These are phyloP conservation scores for Synchytrium microbalum DNA, from an alignment of 371 early-diverging fungal species.

Conservation along the genomic window DNA sequence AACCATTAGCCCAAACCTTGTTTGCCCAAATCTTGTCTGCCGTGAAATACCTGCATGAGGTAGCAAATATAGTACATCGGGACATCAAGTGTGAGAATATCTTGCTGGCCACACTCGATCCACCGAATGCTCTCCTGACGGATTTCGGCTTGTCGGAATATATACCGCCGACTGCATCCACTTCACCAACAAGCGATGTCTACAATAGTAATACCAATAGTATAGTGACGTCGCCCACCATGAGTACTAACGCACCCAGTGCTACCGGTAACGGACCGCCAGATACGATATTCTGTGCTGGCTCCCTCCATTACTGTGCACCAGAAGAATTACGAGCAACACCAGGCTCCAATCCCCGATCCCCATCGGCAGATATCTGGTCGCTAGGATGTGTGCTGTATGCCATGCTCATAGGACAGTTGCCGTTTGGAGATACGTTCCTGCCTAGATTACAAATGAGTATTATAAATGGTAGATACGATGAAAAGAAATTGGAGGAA, in stretches of 20 bases:
- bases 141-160: slow-evolving; percentile 83
- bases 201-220: neutral
- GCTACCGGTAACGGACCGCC: neutral
- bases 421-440: slow-evolving; percentile 74
- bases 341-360: slow-evolving; percentile 9
- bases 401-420: slow-evolving; percentile 56
- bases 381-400: slow-evolving; percentile 71
- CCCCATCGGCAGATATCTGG: slow-evolving; percentile 63
- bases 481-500: slow-evolving; percentile 16
- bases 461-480: slow-evolving; percentile 42
- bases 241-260: neutral
- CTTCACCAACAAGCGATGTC: neutral
- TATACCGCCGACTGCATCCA: slow-evolving; percentile 21
- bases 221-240: neutral
- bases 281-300: slow-evolving; percentile 32
- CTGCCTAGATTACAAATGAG: slow-evolving; percentile 59
- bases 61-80: slow-evolving; percentile 68
- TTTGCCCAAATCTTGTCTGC: slow-evolving; percentile 67
- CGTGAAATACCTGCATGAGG: slow-evolving; percentile 70
- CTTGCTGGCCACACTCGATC: slow-evolving; percentile 32
- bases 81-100: slow-evolving; percentile 95
- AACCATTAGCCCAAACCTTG: slow-evolving; percentile 10
- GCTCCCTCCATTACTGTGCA: slow-evolving; percentile 69
- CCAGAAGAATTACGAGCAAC: slow-evolving; percentile 57
- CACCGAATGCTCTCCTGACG: slow-evolving; percentile 50